Percentiles rank a stretch among this genome's conserved stretches.
These are phyloP conservation scores for Melanomma pulvis-pyrius DNA, from an alignment of 495 filamentous ascomycete species.

Conservation along the genomic window DNA sequence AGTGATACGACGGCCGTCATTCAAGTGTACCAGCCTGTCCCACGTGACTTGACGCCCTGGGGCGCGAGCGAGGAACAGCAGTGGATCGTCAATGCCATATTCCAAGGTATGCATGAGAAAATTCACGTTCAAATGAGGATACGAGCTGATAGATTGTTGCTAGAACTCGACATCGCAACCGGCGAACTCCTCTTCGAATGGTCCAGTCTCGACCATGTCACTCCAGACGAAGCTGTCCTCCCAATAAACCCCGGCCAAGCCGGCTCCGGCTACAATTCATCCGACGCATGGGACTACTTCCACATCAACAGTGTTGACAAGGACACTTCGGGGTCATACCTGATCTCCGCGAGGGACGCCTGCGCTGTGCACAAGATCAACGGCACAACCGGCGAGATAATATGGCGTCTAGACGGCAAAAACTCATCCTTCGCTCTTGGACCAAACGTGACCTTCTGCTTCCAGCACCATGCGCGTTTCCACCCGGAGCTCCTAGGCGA, in stretches of 20 bases:
- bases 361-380: constrained; percentile 47
- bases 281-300: constrained; percentile 46
- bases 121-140: background rate
- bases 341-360: constrained; percentile 52
- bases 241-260: constrained; percentile 57
- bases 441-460: constrained; percentile 52
- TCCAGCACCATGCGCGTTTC: constrained; percentile 60
- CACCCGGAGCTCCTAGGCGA: constrained; percentile 8
- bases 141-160: constrained; percentile 28
- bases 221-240: constrained; percentile 57
- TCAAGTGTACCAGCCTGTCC: constrained; percentile 49
- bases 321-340: constrained; percentile 44
- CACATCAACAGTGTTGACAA: constrained; percentile 50
- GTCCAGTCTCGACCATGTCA: constrained; percentile 42
- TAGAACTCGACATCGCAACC: constrained; percentile 36
- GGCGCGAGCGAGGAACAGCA: constrained; percentile 47
- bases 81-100: constrained; percentile 52
- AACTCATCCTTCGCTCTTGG: constrained; percentile 52
- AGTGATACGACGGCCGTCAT: constrained; percentile 50
- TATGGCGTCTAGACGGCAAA: constrained; percentile 53
- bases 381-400: constrained; percentile 43
- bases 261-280: constrained; percentile 48
- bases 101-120: constrained; percentile 42
- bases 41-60: constrained; percentile 45
- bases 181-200: constrained; percentile 49